Base-by-base conservation (phyloP, 768 basidiomycete species). In the Russula griseocarnosa region DNA sequence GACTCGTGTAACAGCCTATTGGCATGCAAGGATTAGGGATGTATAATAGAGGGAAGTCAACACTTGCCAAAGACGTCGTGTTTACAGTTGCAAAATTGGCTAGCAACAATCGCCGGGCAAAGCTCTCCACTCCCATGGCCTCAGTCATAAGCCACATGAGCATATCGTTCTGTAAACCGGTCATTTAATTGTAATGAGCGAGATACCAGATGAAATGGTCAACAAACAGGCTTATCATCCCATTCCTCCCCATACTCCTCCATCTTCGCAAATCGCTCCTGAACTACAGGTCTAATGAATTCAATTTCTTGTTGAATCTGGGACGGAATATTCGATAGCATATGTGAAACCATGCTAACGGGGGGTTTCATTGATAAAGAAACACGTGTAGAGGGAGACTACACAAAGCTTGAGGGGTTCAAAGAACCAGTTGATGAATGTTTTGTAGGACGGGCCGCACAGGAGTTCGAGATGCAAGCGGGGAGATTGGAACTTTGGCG, bases 341-440 rank as follows among this genome's bases (percentile, higher is more conserved):
- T 54, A 13, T 32, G 44, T 20, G 53, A 22, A n/a, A 38, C 44
- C 4, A 61, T 18, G 6, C 60, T 61, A 42, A 22, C 1, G 5
- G 28, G 18, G 11, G 16, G 11, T 44, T 26, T 54, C 8, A 52
- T n/a, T 18, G 9, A 24, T 7, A 53, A 8, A 5, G 4, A 4
- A 4, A 26, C 0, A 5, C 42, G 16, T 2, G 18, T 9, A 26
- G 3, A 26, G 30, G 11, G 13, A 2, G 7, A 16, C n/a, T 44
- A 44, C 79, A 51, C 62, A 83, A 82, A 79, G 78, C 68, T 74
- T 77, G 26, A 83, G 59, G 61, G 78, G 72, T 18, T 66, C 50
- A 0, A 82, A 82, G 58, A 80, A 74, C 16, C 77, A 42, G n/a
- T 72, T 73, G 36, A 83, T 71, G 22, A 75, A n/a, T n/a, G n/a